Conservation (phyloP, 2,329 filamentous ascomycete genomes). For the Raffaelea albimanens region DNA sequence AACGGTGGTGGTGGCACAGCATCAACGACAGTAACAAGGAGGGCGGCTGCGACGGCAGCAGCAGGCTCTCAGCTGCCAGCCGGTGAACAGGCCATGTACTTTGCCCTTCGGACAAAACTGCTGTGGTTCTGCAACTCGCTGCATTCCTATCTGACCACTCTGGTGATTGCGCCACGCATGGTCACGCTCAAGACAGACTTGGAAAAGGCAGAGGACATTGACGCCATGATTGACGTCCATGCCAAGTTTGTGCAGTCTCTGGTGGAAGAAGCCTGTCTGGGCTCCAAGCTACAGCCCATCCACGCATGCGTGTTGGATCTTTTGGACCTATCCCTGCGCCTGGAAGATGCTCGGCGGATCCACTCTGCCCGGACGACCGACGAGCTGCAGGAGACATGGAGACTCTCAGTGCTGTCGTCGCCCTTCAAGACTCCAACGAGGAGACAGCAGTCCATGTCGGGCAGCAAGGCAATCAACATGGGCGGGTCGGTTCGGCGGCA, state of each 20-base stretch:
- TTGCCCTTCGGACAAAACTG: slow-evolving; percentile 56
- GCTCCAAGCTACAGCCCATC: slow-evolving; percentile 59
- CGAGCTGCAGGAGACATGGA: slow-evolving; percentile 28
- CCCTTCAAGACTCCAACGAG: slow-evolving; percentile 13
- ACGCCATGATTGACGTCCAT: slow-evolving; percentile 70
- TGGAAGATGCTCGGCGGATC: slow-evolving; percentile 49
- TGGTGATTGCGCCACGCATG: slow-evolving; percentile 57
- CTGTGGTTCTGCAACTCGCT: slow-evolving; percentile 70
- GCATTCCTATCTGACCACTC: slow-evolving; percentile 65
- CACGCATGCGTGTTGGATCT: slow-evolving; percentile 63
- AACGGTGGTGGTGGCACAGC: too few species aligned
- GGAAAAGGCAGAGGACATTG: slow-evolving; percentile 57
- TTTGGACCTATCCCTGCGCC: slow-evolving; percentile 63
- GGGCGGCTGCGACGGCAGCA: too few species aligned
- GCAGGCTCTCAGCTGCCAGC: neutral
- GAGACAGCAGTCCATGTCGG: neutral
- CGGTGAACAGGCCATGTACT: slow-evolving; percentile 40
- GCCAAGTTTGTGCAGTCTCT: slow-evolving; percentile 52
- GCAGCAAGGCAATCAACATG: too few species aligned
- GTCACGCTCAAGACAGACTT: slow-evolving; percentile 48
- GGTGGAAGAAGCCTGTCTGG: slow-evolving; percentile 60
- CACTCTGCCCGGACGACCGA: slow-evolving; percentile 27
- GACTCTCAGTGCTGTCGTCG: slow-evolving; percentile 26
- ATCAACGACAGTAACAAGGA: too few species aligned
- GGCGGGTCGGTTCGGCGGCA: slow-evolving; percentile 10